phyloP scores from a whole-genome alignment of 768 basidiomycete species.

The Hypsizygus marmoreus region DNA sequence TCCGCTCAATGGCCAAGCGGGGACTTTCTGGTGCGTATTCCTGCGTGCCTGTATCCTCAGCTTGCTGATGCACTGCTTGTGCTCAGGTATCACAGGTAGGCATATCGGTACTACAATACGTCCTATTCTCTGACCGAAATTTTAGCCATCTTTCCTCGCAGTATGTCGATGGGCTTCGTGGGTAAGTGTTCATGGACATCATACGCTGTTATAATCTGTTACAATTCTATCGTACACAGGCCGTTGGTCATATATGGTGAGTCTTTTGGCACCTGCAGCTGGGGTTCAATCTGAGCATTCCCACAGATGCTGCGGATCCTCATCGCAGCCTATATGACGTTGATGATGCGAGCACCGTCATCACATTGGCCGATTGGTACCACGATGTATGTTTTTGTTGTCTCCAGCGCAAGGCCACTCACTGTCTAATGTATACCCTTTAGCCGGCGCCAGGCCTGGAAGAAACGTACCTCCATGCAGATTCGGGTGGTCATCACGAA shows the following conservation, averaged over 20 bases:
- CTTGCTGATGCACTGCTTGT: not conserved
- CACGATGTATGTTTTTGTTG: conserved; percentile 2
- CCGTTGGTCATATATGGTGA: conserved; percentile 37
- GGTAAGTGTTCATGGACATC: no score
- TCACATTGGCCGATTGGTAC: conserved; percentile 41
- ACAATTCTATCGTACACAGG: no score
- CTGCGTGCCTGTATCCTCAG: conserved; percentile 7
- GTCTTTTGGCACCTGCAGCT: conserved; percentile 22
- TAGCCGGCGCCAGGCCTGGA: conserved; percentile 27
- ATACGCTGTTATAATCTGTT: no score
- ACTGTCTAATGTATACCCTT: conserved; percentile 5
- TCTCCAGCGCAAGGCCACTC: conserved; percentile 34
- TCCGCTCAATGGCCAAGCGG: conserved; percentile 16
- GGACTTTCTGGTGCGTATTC: conserved; percentile 28
- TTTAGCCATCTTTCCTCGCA: conserved; percentile 26
- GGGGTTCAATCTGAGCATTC: conserved; percentile 10
- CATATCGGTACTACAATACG: not conserved
- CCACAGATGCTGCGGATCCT: conserved; percentile 31
- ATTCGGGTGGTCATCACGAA: conserved; percentile 11
- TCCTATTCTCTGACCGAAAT: not conserved
- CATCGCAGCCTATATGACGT: conserved; percentile 25
- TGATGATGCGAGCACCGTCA: conserved; percentile 32
- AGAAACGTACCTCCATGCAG: conserved; percentile 8
- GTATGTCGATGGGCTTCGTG: conserved; percentile 46
- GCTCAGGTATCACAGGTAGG: conserved; percentile 23